Evolutionary conservation across 495 filamentous ascomycete genomes (phyloP).

Genomic region (Articulospora tetracladia): DNA sequence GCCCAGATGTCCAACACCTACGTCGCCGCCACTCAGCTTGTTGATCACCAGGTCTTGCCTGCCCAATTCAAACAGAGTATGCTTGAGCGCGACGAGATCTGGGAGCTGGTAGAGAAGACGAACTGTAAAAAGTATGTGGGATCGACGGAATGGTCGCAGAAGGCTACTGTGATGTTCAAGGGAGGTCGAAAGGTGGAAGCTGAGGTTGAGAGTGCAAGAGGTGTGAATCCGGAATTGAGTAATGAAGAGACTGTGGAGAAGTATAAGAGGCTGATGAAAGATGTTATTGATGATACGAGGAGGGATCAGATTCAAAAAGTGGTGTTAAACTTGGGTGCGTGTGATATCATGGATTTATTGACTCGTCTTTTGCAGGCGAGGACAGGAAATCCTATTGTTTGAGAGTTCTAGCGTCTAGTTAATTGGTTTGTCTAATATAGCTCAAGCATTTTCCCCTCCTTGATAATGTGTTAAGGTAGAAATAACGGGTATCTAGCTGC

Average conservation of each 20-base stretch:
- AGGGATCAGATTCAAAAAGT: constrained; percentile 32
- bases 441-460: no score
- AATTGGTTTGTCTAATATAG: not conserved
- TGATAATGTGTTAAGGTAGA: no score
- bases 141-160: constrained; percentile 16
- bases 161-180: constrained; percentile 22
- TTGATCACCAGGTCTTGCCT: constrained; percentile 35
- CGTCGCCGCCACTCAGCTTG: constrained; percentile 35
- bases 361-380: not conserved
- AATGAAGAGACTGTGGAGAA: constrained; percentile 37
- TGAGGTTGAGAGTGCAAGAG: constrained; percentile 22
- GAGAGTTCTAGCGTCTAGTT: no score
- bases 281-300: constrained; percentile 26
- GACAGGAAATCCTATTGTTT: constrained; percentile 5
- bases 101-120: constrained; percentile 33
- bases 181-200: constrained; percentile 23
- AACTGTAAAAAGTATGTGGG: constrained; percentile 30
- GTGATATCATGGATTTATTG: constrained; percentile 4
- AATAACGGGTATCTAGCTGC: no score
- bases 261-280: constrained; percentile 27
- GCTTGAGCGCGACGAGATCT: constrained; percentile 36
- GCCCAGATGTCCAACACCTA: constrained; percentile 44
- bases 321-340: constrained; percentile 26
- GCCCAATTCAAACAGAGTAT: constrained; percentile 30
- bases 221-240: constrained; percentile 27